Conservation (phyloP, 108 stramenopile species). For the Cyclostephanos tholiformis region DNA sequence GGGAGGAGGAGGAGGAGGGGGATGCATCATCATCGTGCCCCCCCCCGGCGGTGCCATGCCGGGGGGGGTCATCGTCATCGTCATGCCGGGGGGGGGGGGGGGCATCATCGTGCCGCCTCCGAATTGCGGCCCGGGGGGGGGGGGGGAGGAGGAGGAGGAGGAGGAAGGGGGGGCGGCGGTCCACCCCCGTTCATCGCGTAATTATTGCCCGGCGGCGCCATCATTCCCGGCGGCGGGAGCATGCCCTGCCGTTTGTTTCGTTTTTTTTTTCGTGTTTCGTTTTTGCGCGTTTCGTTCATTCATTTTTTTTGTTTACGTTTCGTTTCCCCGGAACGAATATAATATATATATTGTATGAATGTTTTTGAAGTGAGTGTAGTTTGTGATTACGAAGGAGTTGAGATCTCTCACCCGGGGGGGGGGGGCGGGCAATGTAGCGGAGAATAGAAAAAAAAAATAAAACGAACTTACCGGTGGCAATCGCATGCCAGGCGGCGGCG, state of each 20-base stretch:
- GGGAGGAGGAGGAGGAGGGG: constrained; percentile 24
- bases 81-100: constrained; percentile 28
- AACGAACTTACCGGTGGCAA: constrained; percentile 13
- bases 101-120: neutral
- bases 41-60: constrained; percentile 43
- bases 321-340: neutral
- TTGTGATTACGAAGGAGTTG: too few species aligned
- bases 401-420: too few species aligned
- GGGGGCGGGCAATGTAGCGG: too few species aligned
- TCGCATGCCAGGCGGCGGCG: neutral
- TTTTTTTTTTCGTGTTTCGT: too few species aligned
- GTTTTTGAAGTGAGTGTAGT: too few species aligned
- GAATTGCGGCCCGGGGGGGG: too few species aligned
- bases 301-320: too few species aligned
- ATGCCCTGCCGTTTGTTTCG: neutral
- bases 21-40: constrained; percentile 28
- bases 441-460: too few species aligned
- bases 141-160: too few species aligned
- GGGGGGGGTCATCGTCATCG: constrained; percentile 56
- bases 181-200: constrained; percentile 1
- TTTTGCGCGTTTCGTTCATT: too few species aligned
- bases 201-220: constrained; percentile 35
- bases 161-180: constrained; percentile 15
- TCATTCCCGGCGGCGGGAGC: constrained; percentile 60
- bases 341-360: too few species aligned